Percentiles rank a stretch among this genome's conserved stretches.
phyloP scores from a whole-genome alignment of 306 rosid genomes.

The Betula pendula region DNA sequence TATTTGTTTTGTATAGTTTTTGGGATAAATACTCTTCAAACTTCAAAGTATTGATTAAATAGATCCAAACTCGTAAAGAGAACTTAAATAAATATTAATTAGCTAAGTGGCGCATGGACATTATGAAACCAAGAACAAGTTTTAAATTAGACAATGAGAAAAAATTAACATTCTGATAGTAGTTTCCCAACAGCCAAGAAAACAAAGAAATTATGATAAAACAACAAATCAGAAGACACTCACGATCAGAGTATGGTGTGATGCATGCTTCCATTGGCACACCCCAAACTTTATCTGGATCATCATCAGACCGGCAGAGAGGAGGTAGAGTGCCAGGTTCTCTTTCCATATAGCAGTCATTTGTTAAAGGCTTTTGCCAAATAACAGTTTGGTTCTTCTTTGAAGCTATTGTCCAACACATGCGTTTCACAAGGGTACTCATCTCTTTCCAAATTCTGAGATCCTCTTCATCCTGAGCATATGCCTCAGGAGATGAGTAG shows the following conservation, averaged over 20 bases:
- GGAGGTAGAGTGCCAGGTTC: conserved; percentile 82
- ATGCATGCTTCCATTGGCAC: conserved; percentile 93
- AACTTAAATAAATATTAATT: not conserved
- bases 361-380: conserved; percentile 92
- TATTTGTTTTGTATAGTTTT: too few species aligned
- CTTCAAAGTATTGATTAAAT: not conserved
- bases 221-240: conserved; percentile 40
- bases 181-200: not conserved
- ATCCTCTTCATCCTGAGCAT: conserved; percentile 98
- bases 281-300: conserved; percentile 86
- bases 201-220: conserved; percentile 30
- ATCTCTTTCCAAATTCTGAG: conserved; percentile 90
- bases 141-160: not conserved
- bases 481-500: conserved; percentile 94
- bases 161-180: not conserved
- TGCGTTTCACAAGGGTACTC: conserved; percentile 79
- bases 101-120: not conserved
- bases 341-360: conserved; percentile 80
- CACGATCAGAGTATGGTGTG: conserved; percentile 75
- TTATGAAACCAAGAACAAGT: not conserved
- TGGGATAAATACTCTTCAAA: not conserved
- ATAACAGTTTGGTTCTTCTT: conserved; percentile 90
- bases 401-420: conserved; percentile 89
- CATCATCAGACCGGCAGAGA: conserved; percentile 80
- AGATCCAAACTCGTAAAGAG: too few species aligned